These are phyloP conservation scores for Rhipidocladum racemiflorum DNA, from an alignment of 176 grass and related monocot genomes.

Conservation along the genomic window DNA sequence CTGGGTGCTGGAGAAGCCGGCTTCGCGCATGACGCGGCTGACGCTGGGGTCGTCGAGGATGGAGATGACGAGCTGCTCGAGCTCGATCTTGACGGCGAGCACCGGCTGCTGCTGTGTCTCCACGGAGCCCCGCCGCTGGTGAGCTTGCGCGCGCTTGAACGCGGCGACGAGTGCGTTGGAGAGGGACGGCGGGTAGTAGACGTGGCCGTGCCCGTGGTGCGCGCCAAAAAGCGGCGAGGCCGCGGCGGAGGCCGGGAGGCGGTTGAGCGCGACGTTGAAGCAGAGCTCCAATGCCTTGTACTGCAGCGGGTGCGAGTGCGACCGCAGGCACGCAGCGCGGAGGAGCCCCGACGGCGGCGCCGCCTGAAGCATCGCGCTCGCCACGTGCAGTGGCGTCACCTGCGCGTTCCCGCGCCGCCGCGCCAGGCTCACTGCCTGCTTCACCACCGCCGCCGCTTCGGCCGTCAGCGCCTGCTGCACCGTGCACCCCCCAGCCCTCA, in stretches of 20 bases:
- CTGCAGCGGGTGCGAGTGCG: slow-evolving; percentile 78
- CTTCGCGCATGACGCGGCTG: slow-evolving; percentile 87
- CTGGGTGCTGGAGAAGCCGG: slow-evolving; percentile 83
- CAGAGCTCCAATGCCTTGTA: slow-evolving; percentile 86
- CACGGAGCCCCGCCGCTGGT: slow-evolving; percentile 62
- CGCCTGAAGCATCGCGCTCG: slow-evolving; percentile 62
- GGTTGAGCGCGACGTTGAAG: slow-evolving; percentile 89
- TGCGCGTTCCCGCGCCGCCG: slow-evolving; percentile 70
- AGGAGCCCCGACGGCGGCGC: slow-evolving; percentile 46
- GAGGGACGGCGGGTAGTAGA: slow-evolving; percentile 63
- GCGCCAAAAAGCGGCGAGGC: slow-evolving; percentile 37
- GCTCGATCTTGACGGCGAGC: slow-evolving; percentile 70
- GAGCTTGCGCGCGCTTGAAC: slow-evolving; percentile 77
- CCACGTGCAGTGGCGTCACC: slow-evolving; percentile 87
- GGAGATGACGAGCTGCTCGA: slow-evolving; percentile 87
- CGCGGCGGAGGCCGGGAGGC: slow-evolving; percentile 51
- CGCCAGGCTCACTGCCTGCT: slow-evolving; percentile 73
- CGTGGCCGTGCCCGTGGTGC: slow-evolving; percentile 31
- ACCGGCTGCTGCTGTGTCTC: slow-evolving; percentile 70
- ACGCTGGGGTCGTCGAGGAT: slow-evolving; percentile 96
- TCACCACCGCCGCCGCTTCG: slow-evolving; percentile 58
- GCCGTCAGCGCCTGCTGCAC: slow-evolving; percentile 68
- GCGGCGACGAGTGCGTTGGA: slow-evolving; percentile 86
- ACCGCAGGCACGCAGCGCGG: slow-evolving; percentile 66
- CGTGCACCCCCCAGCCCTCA: slow-evolving; percentile 68